Base-by-base conservation (phyloP, 441 rosid genomes). In the Corymbia calophylla region DNA sequence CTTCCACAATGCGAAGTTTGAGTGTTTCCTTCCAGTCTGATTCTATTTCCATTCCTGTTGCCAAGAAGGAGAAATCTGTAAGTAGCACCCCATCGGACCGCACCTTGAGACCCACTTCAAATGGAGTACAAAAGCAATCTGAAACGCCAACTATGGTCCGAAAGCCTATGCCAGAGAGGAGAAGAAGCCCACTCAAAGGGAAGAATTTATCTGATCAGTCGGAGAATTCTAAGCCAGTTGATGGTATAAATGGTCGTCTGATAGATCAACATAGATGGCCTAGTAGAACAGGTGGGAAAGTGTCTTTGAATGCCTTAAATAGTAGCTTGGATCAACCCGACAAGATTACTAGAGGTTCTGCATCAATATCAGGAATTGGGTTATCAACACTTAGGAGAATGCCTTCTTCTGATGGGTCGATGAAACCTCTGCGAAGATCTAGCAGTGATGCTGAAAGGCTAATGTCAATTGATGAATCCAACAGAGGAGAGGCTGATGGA, bases 1-100 rank as follows among this genome's bases (percentile, higher is more conserved):
- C 99, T 91, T 98, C 99, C 88, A 98, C 99, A 21, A 98, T 98
- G 99, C 95, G 99, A 93, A 98, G 99, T 93, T 98, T 97, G 90
- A 98, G 95, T 87, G 99, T 95, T 89, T 96, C 99, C 6, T 96
- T 98, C 94, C 99, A 98, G 94, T 96, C 98, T 1, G 99, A 96
- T 95, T 90, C 92, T 62, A 95, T 95, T 92, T 98, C 99, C 12
- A 92, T 97, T 92, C 97, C 98, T 73, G 93, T 95, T 82, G 94
- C 96, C 89, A 97, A 95, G 95, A 98, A 95, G 94, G 99, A 96
- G 94, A 98, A 94, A 94, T 95, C 96, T 47, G 93, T 90, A 89
- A 92, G 92, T 90, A 93, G 91, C 91, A 92, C 93, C 90, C 90
- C 94, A 58, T 90, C 60, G 35, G 99, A 98, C 92, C 96, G 99